These are phyloP conservation scores for Phytopythium kandeliae DNA, from an alignment of 352 stramenopile genomes.

Conservation along the genomic window DNA sequence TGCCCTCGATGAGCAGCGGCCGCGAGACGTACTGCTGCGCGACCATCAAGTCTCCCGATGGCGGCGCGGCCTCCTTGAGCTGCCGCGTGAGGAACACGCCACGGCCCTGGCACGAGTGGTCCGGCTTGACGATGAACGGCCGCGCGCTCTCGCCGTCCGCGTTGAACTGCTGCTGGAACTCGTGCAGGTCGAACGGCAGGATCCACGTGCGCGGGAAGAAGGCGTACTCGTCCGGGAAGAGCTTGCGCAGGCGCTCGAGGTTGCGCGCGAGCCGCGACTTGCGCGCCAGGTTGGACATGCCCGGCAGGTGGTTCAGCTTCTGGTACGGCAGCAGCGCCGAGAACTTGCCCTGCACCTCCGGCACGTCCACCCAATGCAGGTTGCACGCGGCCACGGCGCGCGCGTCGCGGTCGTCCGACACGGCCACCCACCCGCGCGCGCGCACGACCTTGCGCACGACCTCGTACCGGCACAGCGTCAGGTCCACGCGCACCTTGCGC, in stretches of 20 bases:
- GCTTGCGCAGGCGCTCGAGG: constrained; percentile 94
- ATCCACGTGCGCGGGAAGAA: constrained; percentile 97
- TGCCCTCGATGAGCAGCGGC: constrained; percentile 73
- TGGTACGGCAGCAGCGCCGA: constrained; percentile 89
- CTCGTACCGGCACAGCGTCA: constrained; percentile 75
- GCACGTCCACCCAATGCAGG: constrained; percentile 94
- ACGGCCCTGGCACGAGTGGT: constrained; percentile 83
- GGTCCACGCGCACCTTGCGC: constrained; percentile 60
- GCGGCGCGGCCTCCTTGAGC: constrained; percentile 89
- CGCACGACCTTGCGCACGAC: constrained; percentile 76
- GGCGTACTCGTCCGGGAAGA: constrained; percentile 90
- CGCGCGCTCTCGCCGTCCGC: constrained; percentile 79
- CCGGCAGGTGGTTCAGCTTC: constrained; percentile 95
- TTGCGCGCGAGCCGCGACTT: constrained; percentile 95
- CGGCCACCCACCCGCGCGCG: constrained; percentile 66
- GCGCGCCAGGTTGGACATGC: constrained; percentile 92
- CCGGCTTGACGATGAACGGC: constrained; percentile 96
- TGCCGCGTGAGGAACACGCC: constrained; percentile 94
- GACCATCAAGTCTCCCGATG: constrained; percentile 81
- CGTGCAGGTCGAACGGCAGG: constrained; percentile 90
- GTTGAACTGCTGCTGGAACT: constrained; percentile 92
- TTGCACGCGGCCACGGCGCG: constrained; percentile 72
- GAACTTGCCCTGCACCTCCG: constrained; percentile 89
- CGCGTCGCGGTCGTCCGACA: constrained; percentile 74
- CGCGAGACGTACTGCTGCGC: constrained; percentile 83